Percentiles rank a stretch among this genome's conserved stretches.
phyloP scores from a whole-genome alignment of 169 alveolate genomes.

The Plasmodium chabaudi region DNA sequence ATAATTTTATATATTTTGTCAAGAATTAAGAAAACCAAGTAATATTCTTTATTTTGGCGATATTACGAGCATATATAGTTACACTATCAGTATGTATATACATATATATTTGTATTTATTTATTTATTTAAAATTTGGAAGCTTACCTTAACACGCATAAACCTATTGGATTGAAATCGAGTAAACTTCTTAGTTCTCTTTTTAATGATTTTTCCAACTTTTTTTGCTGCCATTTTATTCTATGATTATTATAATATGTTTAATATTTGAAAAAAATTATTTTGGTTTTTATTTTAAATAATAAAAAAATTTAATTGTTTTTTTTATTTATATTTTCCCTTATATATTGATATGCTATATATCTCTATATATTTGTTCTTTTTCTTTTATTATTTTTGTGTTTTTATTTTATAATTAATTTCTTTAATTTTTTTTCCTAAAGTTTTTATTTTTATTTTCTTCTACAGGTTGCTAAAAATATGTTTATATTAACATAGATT shows the following conservation, averaged over 20 bases:
- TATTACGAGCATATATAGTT: neutral
- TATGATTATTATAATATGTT: neutral
- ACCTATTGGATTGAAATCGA: conserved; percentile 97
- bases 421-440: no score
- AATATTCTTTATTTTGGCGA: neutral
- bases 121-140: neutral
- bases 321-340: neutral
- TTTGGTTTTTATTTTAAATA: no score
- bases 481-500: no score
- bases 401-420: neutral
- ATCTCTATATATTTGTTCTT: neutral
- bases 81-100: neutral
- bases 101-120: neutral
- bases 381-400: neutral
- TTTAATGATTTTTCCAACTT: conserved; percentile 90
- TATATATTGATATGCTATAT: neutral
- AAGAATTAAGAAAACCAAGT: neutral
- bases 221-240: conserved; percentile 85
- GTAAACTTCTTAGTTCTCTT: conserved; percentile 95
- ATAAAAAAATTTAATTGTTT: neutral
- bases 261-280: neutral
- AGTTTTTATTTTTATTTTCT: no score
- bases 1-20: neutral
- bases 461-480: no score
- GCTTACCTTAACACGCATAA: conserved; percentile 93